A percentile compares a stretch with the other conserved stretches of the same genome.
These are phyloP conservation scores for Alternaria brassicae DNA, from an alignment of 2,329 filamentous ascomycete genomes.

Conservation along the genomic window DNA sequence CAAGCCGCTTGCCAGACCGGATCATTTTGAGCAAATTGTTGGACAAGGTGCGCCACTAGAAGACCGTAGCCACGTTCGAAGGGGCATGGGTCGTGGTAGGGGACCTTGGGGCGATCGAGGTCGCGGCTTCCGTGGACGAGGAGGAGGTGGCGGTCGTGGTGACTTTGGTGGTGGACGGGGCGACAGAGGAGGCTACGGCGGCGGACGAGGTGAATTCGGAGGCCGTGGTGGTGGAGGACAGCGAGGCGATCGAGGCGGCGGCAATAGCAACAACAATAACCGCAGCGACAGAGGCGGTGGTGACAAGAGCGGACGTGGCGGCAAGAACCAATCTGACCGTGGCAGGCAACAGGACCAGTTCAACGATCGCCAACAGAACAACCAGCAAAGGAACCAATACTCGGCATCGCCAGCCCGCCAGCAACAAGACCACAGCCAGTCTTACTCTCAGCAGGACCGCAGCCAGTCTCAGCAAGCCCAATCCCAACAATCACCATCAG, in stretches of 20 bases:
- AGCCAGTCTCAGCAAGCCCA: constrained; percentile 9
- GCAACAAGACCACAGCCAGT: constrained; percentile 37
- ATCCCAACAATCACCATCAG: constrained; percentile 32
- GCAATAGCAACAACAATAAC: constrained; percentile 5
- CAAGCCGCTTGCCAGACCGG: constrained; percentile 56
- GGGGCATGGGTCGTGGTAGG: constrained; percentile 43
- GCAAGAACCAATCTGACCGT: constrained; percentile 35
- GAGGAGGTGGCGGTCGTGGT: constrained; percentile 34
- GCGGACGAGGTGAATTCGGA: constrained; percentile 22
- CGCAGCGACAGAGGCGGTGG: constrained; percentile 32
- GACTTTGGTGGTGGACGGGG: constrained; percentile 40
- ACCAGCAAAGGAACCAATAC: constrained; percentile 28
- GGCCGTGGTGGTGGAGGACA: constrained; percentile 36
- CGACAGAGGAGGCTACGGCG: constrained; percentile 28
- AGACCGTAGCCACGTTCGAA: constrained; percentile 47
- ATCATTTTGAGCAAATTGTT: constrained; percentile 56
- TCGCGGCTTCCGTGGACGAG: constrained; percentile 47
- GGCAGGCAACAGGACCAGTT: constrained; percentile 32
- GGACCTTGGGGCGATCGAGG: constrained; percentile 48
- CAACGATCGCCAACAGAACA: constrained; percentile 21
- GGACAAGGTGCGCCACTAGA: constrained; percentile 49
- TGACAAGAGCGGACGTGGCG: constrained; percentile 35
- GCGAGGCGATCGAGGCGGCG: constrained; percentile 32
- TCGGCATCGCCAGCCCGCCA: constrained; percentile 29
- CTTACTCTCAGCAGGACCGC: constrained; percentile 16